Evolutionary conservation across 2,329 filamentous ascomycete genomes (phyloP), one percentile per base, ranked within the genome.

Genomic region (Dryadomyces quercivorus): DNA sequence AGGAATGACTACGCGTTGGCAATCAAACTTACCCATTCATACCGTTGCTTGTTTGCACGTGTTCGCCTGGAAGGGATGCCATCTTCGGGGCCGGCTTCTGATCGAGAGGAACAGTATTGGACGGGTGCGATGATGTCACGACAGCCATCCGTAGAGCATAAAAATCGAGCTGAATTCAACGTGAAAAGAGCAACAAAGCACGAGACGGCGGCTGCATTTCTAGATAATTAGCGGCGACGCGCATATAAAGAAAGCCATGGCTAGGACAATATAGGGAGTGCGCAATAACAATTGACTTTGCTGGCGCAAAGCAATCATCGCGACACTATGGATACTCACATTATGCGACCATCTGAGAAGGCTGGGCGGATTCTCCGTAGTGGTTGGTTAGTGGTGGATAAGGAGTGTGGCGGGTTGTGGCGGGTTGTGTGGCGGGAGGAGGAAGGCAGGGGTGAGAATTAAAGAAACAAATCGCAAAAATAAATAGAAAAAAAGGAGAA

Each of bases 1-100:
- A 31, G 26, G 4, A 31, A 31, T 31, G 26, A 31, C 26, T 8
- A 31, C 26, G 26, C 26, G 26, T 31, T 8, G 26, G 26, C 26
- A 31, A 31, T 31, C 26, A 46, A 64, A 78, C 80, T 76, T 71
- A 84, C 81, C 78, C 78, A 65, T 82, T 80, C 62, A 77, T 59
- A 44, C 64, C 62, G 31, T 66, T 61, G 49, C 53, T 61, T 31
- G 57, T 51, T 55, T 56, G 58, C 59, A 45, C 31, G 13, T 61
- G 61, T 45, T 65, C 69, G 47, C 75, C 71, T 57, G 69, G 66
- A 62, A 79, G 72, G 55, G 78, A 69, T 56, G 74, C 71, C 73
- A 77, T 77, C 61, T 70, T 72, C 62, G 61, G 53, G 12, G 74
- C 69, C 64, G 68, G 70, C 64, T 80, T 82, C 63, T 75, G 67